Conservation (phyloP, 176 grass and related monocot genomes). For the Bothriochloa decipiens region DNA sequence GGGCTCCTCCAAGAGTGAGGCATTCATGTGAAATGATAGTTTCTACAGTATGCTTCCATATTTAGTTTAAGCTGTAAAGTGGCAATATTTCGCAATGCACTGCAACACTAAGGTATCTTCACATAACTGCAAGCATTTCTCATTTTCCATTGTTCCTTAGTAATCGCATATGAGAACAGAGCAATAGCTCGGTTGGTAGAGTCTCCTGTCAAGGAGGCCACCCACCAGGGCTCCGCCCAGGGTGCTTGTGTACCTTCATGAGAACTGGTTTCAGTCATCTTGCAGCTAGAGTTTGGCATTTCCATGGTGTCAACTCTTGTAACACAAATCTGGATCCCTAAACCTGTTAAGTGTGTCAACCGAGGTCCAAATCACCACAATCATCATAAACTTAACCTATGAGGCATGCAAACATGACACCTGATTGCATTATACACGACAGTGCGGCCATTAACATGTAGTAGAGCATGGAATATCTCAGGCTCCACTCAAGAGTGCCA, state of each 20-base stretch:
- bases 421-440: background rate
- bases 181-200: background rate
- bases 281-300: background rate
- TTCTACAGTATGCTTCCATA: conserved; percentile 18
- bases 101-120: conserved; percentile 15
- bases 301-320: background rate
- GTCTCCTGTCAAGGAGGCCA: background rate
- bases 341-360: background rate
- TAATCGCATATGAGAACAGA: conserved; percentile 9
- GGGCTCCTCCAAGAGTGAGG: conserved; percentile 18
- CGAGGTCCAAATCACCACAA: background rate
- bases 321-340: background rate
- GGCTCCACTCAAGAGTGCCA: background rate
- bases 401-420: background rate
- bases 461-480: background rate
- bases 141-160: conserved; percentile 17
- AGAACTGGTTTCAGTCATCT: background rate
- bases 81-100: background rate
- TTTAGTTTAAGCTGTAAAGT: conserved; percentile 9
- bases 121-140: conserved; percentile 26
- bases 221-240: background rate
- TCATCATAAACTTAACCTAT: background rate
- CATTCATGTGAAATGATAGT: conserved; percentile 8
- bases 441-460: background rate
- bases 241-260: background rate